Evolutionary conservation across 805 yeast genomes (phyloP).

Genomic region (Sugiyamaella chiloensis): DNA sequence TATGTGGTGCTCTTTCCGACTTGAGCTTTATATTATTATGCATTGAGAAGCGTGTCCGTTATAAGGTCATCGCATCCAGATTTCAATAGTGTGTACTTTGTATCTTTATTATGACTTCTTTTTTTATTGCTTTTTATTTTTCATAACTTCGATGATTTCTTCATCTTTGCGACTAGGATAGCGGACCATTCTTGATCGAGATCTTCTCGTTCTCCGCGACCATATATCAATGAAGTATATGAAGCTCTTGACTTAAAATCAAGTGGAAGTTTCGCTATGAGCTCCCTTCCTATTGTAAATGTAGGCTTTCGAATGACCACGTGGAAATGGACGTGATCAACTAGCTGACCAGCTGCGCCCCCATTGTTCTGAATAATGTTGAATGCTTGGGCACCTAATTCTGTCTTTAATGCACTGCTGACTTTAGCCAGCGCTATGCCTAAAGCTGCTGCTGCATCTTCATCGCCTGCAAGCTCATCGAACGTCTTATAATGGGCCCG

Average conservation of each 20-base stretch:
- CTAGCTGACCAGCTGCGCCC: slow-evolving; percentile 84
- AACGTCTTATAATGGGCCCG: slow-evolving; percentile 31
- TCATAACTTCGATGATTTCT: no score
- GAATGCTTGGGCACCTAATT: slow-evolving; percentile 28
- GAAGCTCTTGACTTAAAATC: slow-evolving; percentile 19
- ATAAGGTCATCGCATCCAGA: no score
- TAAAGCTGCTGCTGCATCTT: slow-evolving; percentile 24
- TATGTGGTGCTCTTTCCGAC: no score
- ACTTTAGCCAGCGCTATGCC: slow-evolving; percentile 30
- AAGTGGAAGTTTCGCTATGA: background rate
- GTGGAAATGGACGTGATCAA: slow-evolving; percentile 93
- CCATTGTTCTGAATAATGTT: slow-evolving; percentile 55
- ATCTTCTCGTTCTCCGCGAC: slow-evolving; percentile 34
- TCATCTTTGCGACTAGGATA: no score
- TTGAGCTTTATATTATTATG: no score
- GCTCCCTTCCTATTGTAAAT: background rate
- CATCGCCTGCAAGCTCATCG: slow-evolving; percentile 27
- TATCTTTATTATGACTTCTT: no score
- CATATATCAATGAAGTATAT: slow-evolving; percentile 30
- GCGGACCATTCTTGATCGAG: slow-evolving; percentile 29
- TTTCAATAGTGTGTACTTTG: no score
- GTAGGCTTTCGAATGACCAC: slow-evolving; percentile 60
- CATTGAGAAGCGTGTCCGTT: no score
- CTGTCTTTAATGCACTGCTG: slow-evolving; percentile 25
- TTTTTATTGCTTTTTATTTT: no score